A percentile compares a stretch with the other conserved stretches of the same genome.
phyloP scores from a whole-genome alignment of 2,329 filamentous ascomycete genomes.

The Venturia pyrina region DNA sequence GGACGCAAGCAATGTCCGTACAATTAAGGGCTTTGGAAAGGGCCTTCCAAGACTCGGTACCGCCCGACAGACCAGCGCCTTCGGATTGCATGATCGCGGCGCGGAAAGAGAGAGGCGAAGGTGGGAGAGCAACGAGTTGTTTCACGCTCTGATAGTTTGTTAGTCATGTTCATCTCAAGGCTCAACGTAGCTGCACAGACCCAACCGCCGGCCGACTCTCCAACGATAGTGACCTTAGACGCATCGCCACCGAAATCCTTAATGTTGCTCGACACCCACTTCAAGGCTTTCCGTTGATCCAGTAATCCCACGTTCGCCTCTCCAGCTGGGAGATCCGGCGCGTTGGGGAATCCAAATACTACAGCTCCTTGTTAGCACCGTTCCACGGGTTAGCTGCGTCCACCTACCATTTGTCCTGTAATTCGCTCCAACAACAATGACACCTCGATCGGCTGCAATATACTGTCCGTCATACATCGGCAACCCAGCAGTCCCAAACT shows the following conservation, averaged over 20 bases:
- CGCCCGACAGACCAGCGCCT: background rate
- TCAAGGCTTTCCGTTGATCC: slow-evolving; percentile 13
- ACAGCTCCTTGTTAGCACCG: background rate
- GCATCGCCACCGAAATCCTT: slow-evolving; percentile 11
- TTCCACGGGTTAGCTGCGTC: background rate
- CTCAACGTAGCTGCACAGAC: background rate
- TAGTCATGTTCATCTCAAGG: background rate
- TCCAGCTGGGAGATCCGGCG: background rate
- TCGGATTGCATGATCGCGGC: slow-evolving; percentile 12
- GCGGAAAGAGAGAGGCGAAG: slow-evolving; percentile 10
- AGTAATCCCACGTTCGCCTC: slow-evolving; percentile 13
- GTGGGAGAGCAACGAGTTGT: slow-evolving; percentile 7
- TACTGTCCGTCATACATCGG: slow-evolving; percentile 22
- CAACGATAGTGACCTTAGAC: slow-evolving; percentile 13
- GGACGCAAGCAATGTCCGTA: slow-evolving; percentile 7
- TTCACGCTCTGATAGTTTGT: slow-evolving; percentile 1
- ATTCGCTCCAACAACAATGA: slow-evolving; percentile 25
- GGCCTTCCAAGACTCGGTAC: background rate
- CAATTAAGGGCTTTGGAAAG: slow-evolving; percentile 9
- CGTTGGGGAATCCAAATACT: slow-evolving; percentile 13
- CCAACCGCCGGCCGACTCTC: slow-evolving; percentile 13
- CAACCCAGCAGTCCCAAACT: slow-evolving; percentile 23
- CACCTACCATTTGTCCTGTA: slow-evolving; percentile 24
- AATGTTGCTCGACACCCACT: slow-evolving; percentile 15
- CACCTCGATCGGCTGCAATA: slow-evolving; percentile 25